These are phyloP conservation scores for Penstemon davidsonii DNA, from an alignment of 257 asterid genomes.

Conservation along the genomic window DNA sequence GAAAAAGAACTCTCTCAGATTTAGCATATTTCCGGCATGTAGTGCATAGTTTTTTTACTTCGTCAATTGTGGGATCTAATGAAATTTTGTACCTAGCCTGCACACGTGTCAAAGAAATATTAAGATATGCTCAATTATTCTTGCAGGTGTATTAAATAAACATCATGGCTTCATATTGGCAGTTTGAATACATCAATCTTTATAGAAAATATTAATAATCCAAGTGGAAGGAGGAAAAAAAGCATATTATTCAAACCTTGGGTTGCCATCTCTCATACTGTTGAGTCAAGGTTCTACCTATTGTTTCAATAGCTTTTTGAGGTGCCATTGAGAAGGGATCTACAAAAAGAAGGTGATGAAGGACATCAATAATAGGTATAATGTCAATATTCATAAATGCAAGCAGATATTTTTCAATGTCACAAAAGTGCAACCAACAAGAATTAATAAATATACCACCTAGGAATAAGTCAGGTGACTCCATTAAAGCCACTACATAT, in stretches of 20 bases:
- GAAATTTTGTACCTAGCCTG: constrained; percentile 86
- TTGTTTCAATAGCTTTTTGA: constrained; percentile 52
- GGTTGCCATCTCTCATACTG: constrained; percentile 76
- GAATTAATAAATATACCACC: not conserved
- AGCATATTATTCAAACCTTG: constrained; percentile 49
- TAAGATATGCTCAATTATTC: constrained; percentile 18
- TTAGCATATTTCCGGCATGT: constrained; percentile 86
- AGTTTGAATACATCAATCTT: constrained; percentile 17
- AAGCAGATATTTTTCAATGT: not conserved
- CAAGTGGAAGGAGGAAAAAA: not conserved
- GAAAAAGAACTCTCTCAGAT: constrained; percentile 91
- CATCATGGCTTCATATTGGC: not conserved
- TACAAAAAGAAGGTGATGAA: constrained; percentile 35
- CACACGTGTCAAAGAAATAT: constrained; percentile 19
- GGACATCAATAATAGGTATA: constrained; percentile 23
- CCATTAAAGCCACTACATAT: not conserved
- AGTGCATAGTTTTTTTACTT: constrained; percentile 84
- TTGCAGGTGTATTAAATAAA: constrained; percentile 17
- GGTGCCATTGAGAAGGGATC: constrained; percentile 81
- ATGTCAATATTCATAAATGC: constrained; percentile 6
- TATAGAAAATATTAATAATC: not conserved
- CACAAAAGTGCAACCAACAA: not conserved
- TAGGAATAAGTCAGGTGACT: not conserved
- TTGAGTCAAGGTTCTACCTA: constrained; percentile 54
- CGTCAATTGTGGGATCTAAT: constrained; percentile 92